Evolutionary conservation across 257 asterid genomes (phyloP), one percentile per base, ranked within the genome.

Genomic region (Nicotiana tabacum): DNA sequence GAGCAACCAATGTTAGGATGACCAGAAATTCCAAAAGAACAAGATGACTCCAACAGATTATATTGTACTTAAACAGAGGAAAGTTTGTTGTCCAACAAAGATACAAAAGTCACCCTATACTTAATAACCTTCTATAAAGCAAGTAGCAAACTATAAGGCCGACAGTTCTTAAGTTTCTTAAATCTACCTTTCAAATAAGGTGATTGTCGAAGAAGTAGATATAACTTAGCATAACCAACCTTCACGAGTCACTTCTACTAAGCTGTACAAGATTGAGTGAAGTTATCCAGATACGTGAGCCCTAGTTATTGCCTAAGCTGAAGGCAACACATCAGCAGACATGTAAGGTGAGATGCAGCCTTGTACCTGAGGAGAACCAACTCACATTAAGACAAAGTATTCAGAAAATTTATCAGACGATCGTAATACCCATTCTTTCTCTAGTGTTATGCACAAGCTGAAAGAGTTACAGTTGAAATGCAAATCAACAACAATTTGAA

Each of bases 291-390:
- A 51, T 0, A 51, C 43, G 37, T 24, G 1, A 27, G 2, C 64
- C 46, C 79, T 12, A 0, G 43, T 74, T 48, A 48, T 13, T 21
- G 24, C 84, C 86, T 92, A 91, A 83, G 86, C 89, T 84, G 87
- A 78, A 74, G 96, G 85, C 77, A 95, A 87, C 21, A 91, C 95
- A 81, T 95, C 90, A 12, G 91, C 85, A 32, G 97, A 89, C 97
- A 94, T 87, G 93, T 94, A 92, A 3, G 98, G 99, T 5, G 97
- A 92, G 74, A 89, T 64, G 80, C 97, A 94, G 66, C 98, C 99
- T 83, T 90, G 97, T 66, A 94, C 96, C 99, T 95, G 96, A 69
- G 86, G 77, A 62, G 87, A n/a, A 35, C 67, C 48, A 62, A 69
- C 17, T 82, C 48, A 13, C 84, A 58, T 82, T 77, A 57, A 21